Evolutionary conservation across 768 basidiomycete genomes (phyloP), one percentile per base, ranked within the genome.

Genomic region (Lentinula raphanica): DNA sequence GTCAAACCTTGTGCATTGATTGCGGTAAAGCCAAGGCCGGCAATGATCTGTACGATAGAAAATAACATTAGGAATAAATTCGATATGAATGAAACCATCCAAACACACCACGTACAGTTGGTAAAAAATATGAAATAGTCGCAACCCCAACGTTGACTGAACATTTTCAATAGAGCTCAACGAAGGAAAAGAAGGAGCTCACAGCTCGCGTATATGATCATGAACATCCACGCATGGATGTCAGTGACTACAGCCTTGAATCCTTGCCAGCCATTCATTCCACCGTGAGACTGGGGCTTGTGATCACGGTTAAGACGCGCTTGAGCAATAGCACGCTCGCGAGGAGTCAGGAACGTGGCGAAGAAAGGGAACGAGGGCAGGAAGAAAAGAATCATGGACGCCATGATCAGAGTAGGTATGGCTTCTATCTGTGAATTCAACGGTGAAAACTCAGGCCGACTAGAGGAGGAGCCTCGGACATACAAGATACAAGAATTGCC

Each of bases 401-500:
- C 80, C 82, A 84, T 82, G 48, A 82, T 64, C 13, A 83, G 55
- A 0, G 80, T 82, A 9, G 82, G 82, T 31, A 84, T 80, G 7
- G 76, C 82, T 62, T 84, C 82, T 44, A 84, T 75, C 81, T 83
- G 56, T 7, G 44, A 32, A 7, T 27, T 3, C 2, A 21, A 5
- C 19, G 29, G 49, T 17, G n/a, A n/a, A n/a, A n/a, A n/a, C n/a
- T n/a, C n/a, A n/a, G n/a, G n/a, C n/a, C n/a, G n/a, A n/a, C n/a
- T 11, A 2, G 1, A 5, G 31, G 17, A 17, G 40, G 51, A 17
- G n/a, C n/a, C 39, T 27, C 40, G 5, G 50, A 27, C 29, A 32
- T 59, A 81, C 80, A 15, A 84, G 72, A 66, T 81, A 84, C 23
- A 84, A 72, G 62, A 83, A 84, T 61, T 84, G 82, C 82, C 82